Evolutionary conservation across 768 basidiomycete genomes (phyloP).

Genomic region (Pleurotus pulmonarius): DNA sequence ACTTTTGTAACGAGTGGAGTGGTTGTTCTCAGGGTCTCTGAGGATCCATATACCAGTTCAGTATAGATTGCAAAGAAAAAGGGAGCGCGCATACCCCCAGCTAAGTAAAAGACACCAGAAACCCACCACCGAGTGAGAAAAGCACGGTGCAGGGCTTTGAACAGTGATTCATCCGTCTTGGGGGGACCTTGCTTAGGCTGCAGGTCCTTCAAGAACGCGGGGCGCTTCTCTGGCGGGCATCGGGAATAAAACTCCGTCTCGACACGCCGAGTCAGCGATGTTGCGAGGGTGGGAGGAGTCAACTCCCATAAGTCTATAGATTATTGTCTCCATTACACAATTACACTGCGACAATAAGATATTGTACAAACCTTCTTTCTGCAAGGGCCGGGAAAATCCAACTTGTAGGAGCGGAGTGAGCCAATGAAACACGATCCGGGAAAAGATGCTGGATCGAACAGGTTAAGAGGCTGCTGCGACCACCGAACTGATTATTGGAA

Average conservation of each 20-base stretch:
- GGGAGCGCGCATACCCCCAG: conserved; percentile 25
- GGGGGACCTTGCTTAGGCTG: too few relatives aligned
- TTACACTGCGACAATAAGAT: not conserved
- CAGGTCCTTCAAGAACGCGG: conserved; percentile 17
- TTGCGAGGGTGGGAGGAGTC: conserved; percentile 28
- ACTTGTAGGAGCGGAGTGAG: conserved; percentile 42
- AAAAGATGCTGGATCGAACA: conserved; percentile 22
- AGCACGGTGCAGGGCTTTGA: conserved; percentile 41
- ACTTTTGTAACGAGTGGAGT: conserved; percentile 57
- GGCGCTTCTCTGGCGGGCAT: conserved; percentile 35
- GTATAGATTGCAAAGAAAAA: not conserved
- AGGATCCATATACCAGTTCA: not conserved
- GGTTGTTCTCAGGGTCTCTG: conserved; percentile 47
- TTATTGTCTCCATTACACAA: not conserved
- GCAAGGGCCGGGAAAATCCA: conserved; percentile 46
- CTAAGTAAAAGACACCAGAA: conserved; percentile 42
- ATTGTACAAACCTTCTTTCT: conserved; percentile 38
- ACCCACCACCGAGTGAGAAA: conserved; percentile 45
- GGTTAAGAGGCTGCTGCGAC: not conserved
- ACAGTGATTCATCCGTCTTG: conserved; percentile 39
- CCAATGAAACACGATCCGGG: conserved; percentile 42
- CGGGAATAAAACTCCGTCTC: conserved; percentile 40
- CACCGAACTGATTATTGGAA: not conserved
- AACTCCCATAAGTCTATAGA: conserved; percentile 44
- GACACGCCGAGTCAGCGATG: conserved; percentile 29